Conservation (phyloP, 345 rosid genomes). For the Aethionema arabicum region DNA sequence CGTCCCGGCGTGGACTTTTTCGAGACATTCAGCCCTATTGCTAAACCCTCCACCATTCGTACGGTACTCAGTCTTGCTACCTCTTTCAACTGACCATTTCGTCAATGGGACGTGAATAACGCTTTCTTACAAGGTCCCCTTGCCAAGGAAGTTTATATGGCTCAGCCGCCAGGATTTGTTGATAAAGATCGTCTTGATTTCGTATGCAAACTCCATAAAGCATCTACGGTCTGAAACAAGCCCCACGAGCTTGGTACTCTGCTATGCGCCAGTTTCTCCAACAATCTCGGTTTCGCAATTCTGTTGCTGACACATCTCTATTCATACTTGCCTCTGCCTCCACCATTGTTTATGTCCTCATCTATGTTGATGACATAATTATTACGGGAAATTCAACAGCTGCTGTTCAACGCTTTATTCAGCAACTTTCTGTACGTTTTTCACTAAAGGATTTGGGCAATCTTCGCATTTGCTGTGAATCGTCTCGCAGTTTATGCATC, state of each 20-base stretch:
- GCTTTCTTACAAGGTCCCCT: neutral
- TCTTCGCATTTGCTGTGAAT: neutral
- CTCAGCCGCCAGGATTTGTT: neutral
- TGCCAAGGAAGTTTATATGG: neutral
- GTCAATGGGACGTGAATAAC: too few species aligned
- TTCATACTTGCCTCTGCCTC: neutral
- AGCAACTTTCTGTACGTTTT: neutral
- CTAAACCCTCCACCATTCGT: too few species aligned
- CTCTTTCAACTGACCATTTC: too few species aligned
- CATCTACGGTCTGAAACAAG: neutral
- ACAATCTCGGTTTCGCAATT: neutral
- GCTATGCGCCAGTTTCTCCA: neutral
- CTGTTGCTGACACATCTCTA: neutral
- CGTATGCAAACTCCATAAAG: neutral
- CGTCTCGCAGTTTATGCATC: neutral
- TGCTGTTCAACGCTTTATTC: neutral
- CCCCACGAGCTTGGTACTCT: neutral
- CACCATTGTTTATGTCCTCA: neutral
- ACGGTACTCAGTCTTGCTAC: too few species aligned
- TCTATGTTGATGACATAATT: neutral
- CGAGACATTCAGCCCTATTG: too few species aligned
- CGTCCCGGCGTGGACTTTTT: too few species aligned
- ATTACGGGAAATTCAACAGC: neutral
- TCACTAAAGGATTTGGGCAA: neutral
- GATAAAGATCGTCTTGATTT: neutral